Evolutionary conservation across 2,329 filamentous ascomycete genomes (phyloP).

Genomic region (Chaetomiaceae sp.): DNA sequence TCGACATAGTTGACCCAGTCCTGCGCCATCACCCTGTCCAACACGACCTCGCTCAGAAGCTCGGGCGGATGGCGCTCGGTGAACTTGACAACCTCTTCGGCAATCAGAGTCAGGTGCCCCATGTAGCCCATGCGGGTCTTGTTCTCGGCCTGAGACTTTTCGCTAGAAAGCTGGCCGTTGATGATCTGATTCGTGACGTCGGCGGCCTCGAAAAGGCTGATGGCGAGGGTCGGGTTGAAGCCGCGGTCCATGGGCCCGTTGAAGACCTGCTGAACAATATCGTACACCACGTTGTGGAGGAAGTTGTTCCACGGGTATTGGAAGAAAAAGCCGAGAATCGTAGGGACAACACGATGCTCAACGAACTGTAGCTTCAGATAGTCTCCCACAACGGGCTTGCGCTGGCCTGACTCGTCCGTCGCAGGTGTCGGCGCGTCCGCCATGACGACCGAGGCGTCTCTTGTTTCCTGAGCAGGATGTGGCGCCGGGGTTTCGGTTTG

Average conservation of each 20-base stretch:
- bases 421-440: slow-evolving; percentile 20
- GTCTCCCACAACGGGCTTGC: slow-evolving; percentile 79
- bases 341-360: slow-evolving; percentile 87
- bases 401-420: slow-evolving; percentile 19
- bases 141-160: slow-evolving; percentile 74
- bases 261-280: slow-evolving; percentile 98
- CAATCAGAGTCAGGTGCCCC: slow-evolving; percentile 94
- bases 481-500: slow-evolving; percentile 4
- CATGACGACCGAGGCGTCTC: slow-evolving; percentile 29
- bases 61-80: slow-evolving; percentile 90
- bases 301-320: slow-evolving; percentile 99
- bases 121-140: slow-evolving; percentile 96
- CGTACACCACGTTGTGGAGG: slow-evolving; percentile 97
- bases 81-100: slow-evolving; percentile 98
- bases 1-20: slow-evolving; percentile 96
- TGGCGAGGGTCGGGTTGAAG: slow-evolving; percentile 82
- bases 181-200: slow-evolving; percentile 89
- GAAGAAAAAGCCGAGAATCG: slow-evolving; percentile 96
- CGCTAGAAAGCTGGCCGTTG: slow-evolving; percentile 80
- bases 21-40: slow-evolving; percentile 82
- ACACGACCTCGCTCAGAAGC: slow-evolving; percentile 73
- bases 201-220: slow-evolving; percentile 88
- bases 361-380: slow-evolving; percentile 95
- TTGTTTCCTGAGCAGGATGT: slow-evolving; percentile 18
- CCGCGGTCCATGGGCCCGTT: slow-evolving; percentile 97